Evolutionary conservation across 1,139 yeast genomes (phyloP).

Genomic region (Hemisphaericaspora xylanilytica): DNA sequence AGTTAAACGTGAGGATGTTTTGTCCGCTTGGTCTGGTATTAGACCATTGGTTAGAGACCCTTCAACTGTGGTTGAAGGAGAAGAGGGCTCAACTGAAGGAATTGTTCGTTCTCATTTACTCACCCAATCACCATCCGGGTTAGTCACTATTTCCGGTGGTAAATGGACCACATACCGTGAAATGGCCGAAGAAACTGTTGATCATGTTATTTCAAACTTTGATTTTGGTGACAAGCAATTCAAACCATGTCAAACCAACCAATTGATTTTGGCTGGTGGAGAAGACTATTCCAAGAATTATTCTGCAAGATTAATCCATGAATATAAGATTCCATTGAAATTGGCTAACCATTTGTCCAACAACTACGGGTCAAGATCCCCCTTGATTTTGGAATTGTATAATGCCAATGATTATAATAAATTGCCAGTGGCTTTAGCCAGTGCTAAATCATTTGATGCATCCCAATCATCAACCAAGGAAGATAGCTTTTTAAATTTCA

Average conservation of each 20-base stretch:
- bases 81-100: constrained; percentile 65
- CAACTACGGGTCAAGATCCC: constrained; percentile 90
- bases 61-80: constrained; percentile 49
- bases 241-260: constrained; percentile 63
- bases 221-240: constrained; percentile 36
- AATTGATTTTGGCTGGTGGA: constrained; percentile 72
- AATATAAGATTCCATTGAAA: constrained; percentile 67
- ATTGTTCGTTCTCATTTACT: constrained; percentile 88
- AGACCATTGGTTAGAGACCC: constrained; percentile 95
- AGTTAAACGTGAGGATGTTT: constrained; percentile 84
- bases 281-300: constrained; percentile 63
- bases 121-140: constrained; percentile 62
- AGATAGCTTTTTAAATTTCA: constrained; percentile 41
- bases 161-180: constrained; percentile 98
- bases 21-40: constrained; percentile 96
- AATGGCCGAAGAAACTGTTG: constrained; percentile 95
- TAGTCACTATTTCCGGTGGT: constrained; percentile 92
- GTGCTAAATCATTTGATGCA: constrained; percentile 33
- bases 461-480: constrained; percentile 31
- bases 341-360: constrained; percentile 81
- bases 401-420: constrained; percentile 51
- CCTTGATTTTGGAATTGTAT: constrained; percentile 69
- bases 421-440: constrained; percentile 63
- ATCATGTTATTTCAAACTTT: constrained; percentile 60
- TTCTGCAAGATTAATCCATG: constrained; percentile 78